Evolutionary conservation across 2,329 filamentous ascomycete genomes (phyloP).

Genomic region (Penicillium sp.): DNA sequence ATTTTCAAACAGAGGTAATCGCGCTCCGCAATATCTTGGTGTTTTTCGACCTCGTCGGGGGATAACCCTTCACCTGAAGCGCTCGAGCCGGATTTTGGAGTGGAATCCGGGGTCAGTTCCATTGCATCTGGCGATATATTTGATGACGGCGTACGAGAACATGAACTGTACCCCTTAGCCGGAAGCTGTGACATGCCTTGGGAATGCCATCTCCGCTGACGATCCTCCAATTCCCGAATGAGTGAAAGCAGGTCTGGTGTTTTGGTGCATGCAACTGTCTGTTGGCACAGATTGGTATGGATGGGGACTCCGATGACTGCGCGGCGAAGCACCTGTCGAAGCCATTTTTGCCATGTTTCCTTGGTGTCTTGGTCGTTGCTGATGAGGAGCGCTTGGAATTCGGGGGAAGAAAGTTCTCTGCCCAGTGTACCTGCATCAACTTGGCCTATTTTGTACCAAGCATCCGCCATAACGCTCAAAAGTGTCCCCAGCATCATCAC

Average conservation of each 20-base stretch:
- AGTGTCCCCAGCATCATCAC: conserved; percentile 45
- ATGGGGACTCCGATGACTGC: conserved; percentile 32
- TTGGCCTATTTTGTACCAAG: conserved; percentile 40
- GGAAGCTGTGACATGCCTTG: conserved; percentile 7
- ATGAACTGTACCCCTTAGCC: not conserved
- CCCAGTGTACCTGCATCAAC: conserved; percentile 34
- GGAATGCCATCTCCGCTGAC: conserved; percentile 41
- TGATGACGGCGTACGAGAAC: not conserved
- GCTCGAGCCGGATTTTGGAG: not conserved
- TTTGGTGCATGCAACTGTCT: conserved; percentile 24
- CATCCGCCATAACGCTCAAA: conserved; percentile 41
- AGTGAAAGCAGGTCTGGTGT: conserved; percentile 35
- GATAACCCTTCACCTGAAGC: not conserved
- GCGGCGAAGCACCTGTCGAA: conserved; percentile 33
- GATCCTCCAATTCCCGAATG: conserved; percentile 38
- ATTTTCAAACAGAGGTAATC: conserved; percentile 33
- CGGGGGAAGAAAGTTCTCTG: conserved; percentile 28
- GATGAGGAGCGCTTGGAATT: conserved; percentile 25
- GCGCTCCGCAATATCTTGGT: conserved; percentile 21
- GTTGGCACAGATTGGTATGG: conserved; percentile 19
- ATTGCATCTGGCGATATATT: not conserved
- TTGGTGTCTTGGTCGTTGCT: conserved; percentile 22
- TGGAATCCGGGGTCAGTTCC: not conserved
- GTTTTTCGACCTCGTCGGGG: conserved; percentile 5
- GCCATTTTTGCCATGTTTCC: conserved; percentile 35